Evolutionary conservation across 1,284 basidiomycete species (phyloP).

Genomic region (Rhodotorula sp.): DNA sequence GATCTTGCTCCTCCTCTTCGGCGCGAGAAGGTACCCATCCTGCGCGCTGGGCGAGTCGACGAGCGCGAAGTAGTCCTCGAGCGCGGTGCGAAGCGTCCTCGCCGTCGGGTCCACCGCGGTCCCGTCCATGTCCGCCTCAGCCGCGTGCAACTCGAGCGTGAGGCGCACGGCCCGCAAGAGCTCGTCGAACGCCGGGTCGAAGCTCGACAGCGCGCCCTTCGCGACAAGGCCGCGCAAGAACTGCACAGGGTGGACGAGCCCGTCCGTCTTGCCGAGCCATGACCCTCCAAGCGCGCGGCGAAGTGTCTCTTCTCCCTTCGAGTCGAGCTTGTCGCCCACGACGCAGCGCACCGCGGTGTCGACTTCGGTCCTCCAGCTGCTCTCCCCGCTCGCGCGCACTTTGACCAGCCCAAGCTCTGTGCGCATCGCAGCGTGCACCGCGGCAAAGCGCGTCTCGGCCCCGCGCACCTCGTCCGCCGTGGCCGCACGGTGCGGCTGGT

Average conservation of each 20-base stretch:
- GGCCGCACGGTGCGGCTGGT: too few species aligned
- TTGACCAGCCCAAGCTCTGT: neutral
- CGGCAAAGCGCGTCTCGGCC: too few species aligned
- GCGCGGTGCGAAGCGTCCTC: neutral
- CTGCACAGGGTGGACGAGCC: neutral
- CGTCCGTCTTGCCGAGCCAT: neutral
- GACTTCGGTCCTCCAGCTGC: neutral
- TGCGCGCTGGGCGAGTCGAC: too few species aligned
- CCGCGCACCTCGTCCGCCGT: too few species aligned
- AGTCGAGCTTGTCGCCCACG: neutral
- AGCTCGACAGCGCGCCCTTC: neutral
- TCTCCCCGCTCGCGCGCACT: neutral
- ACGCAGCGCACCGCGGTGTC: neutral
- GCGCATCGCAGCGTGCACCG: neutral
- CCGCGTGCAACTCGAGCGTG: neutral
- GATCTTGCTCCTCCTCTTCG: neutral
- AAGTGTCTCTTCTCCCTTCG: neutral
- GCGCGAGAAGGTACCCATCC: too few species aligned
- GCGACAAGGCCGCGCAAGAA: neutral
- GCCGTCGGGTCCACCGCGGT: conserved; percentile 1
- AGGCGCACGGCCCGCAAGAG: neutral
- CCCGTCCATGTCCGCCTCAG: neutral
- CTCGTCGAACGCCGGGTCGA: neutral
- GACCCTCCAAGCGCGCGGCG: too few species aligned
- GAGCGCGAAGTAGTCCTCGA: neutral